A percentile compares a stretch with the other conserved stretches of the same genome.
phyloP scores from a whole-genome alignment of 371 early-diverging fungal genomes.

The Saksenaea vasiformis region DNA sequence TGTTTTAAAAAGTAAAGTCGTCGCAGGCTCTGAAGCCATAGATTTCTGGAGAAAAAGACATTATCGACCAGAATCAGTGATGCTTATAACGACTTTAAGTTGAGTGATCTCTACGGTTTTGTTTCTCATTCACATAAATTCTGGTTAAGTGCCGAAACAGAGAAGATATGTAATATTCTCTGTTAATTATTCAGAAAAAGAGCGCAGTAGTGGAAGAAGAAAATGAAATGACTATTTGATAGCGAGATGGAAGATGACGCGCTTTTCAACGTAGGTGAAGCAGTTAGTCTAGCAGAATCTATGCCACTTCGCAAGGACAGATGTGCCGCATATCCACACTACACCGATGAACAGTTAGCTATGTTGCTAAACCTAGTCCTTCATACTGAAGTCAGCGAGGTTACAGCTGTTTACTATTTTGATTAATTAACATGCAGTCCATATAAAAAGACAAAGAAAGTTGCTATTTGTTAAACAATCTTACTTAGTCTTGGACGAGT shows the following conservation, averaged over 20 bases:
- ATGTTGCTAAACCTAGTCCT: not conserved
- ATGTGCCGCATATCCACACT: not conserved
- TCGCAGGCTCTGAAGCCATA: too few species aligned
- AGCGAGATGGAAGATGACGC: not conserved
- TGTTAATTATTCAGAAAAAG: not conserved
- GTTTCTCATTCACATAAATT: too few species aligned
- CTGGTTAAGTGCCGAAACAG: too few species aligned
- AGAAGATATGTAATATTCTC: too few species aligned
- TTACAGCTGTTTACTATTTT: not conserved
- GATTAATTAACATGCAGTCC: not conserved
- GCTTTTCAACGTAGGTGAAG: not conserved
- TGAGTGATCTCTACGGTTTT: too few species aligned
- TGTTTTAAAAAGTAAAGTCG: too few species aligned
- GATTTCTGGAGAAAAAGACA: too few species aligned
- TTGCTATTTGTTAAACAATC: not conserved
- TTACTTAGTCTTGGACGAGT: not conserved
- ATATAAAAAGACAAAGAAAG: not conserved
- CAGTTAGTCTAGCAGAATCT: not conserved
- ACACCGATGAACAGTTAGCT: too few species aligned
- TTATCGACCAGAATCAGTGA: too few species aligned
- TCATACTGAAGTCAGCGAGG: not conserved
- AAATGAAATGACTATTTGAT: not conserved
- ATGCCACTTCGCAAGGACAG: not conserved
- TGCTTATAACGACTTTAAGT: too few species aligned
- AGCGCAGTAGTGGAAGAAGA: not conserved